Conservation (phyloP, 2,329 filamentous ascomycete species). For the Coniochaeta hoffmannii region DNA sequence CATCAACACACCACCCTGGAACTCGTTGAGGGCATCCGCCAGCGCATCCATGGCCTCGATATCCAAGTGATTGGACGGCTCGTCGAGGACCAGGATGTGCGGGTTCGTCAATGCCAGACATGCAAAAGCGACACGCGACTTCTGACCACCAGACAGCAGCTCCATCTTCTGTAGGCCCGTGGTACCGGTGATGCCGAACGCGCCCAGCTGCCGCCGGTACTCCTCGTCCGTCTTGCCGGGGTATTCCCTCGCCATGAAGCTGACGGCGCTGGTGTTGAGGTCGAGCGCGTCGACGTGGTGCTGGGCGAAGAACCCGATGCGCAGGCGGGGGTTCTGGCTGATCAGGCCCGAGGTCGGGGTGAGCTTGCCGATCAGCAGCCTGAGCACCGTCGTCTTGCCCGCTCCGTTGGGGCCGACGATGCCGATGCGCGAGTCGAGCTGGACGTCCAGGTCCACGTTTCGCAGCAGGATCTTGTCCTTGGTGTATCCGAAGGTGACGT, state of each 20-base stretch:
- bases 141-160: conserved; percentile 90
- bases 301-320: conserved; percentile 95
- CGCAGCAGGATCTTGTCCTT: conserved; percentile 70
- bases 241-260: conserved; percentile 91
- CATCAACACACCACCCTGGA: conserved; percentile 95
- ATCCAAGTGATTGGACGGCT: conserved; percentile 97
- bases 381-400: conserved; percentile 97
- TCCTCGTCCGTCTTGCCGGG: conserved; percentile 92
- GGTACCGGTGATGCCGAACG: conserved; percentile 84
- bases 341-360: conserved; percentile 72
- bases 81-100: conserved; percentile 95
- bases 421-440: conserved; percentile 95
- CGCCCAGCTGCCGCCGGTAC: conserved; percentile 89
- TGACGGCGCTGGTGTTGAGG: conserved; percentile 79
- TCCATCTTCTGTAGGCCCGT: conserved; percentile 96
- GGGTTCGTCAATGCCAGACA: conserved; percentile 89
- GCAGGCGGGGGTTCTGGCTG: conserved; percentile 77
- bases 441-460: conserved; percentile 91
- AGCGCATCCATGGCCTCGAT: conserved; percentile 99
- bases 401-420: conserved; percentile 99
- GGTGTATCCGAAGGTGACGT: conserved; percentile 83
- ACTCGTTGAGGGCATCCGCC: conserved; percentile 72
- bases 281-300: conserved; percentile 97
- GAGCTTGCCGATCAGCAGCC: conserved; percentile 87
- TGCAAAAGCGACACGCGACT: conserved; percentile 97